These are phyloP conservation scores for Penicillium arizonense DNA, from an alignment of 495 filamentous ascomycete species.

Conservation along the genomic window DNA sequence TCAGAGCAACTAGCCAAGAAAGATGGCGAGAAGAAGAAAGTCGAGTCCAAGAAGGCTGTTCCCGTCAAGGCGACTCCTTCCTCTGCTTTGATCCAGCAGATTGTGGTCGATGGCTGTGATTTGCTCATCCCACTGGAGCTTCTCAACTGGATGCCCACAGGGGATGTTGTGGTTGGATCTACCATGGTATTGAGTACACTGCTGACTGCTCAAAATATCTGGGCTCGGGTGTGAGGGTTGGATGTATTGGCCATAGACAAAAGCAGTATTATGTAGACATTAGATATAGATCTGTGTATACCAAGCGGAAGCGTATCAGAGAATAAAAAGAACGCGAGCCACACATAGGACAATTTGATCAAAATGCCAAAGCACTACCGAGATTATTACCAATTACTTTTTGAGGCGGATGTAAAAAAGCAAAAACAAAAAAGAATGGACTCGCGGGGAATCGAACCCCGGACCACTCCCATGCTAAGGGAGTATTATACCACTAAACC, in stretches of 20 bases:
- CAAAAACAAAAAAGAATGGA: constrained; percentile 46
- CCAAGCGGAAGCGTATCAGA: too few species aligned
- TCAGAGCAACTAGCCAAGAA: neutral
- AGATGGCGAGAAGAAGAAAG: constrained; percentile 11
- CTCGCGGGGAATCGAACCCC: constrained; percentile 58
- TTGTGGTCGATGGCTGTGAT: constrained; percentile 57
- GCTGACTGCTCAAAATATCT: constrained; percentile 56
- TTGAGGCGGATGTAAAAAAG: constrained; percentile 22
- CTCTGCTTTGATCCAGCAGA: constrained; percentile 25
- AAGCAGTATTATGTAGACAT: constrained; percentile 15
- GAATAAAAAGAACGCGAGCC: too few species aligned
- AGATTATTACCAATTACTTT: too few species aligned
- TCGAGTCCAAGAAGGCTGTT: constrained; percentile 4
- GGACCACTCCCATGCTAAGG: constrained; percentile 54
- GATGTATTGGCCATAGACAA: constrained; percentile 15
- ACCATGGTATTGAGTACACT: constrained; percentile 58
- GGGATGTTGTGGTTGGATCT: constrained; percentile 44
- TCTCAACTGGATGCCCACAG: constrained; percentile 52
- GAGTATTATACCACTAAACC: constrained; percentile 48
- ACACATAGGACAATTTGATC: neutral
- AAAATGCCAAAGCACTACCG: too few species aligned
- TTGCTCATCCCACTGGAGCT: constrained; percentile 52
- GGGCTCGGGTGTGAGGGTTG: constrained; percentile 31
- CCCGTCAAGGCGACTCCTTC: neutral
- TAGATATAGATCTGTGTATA: neutral